Evolutionary conservation across 148 eudicot genomes (phyloP).

Genomic region (Selenicereus undatus): DNA sequence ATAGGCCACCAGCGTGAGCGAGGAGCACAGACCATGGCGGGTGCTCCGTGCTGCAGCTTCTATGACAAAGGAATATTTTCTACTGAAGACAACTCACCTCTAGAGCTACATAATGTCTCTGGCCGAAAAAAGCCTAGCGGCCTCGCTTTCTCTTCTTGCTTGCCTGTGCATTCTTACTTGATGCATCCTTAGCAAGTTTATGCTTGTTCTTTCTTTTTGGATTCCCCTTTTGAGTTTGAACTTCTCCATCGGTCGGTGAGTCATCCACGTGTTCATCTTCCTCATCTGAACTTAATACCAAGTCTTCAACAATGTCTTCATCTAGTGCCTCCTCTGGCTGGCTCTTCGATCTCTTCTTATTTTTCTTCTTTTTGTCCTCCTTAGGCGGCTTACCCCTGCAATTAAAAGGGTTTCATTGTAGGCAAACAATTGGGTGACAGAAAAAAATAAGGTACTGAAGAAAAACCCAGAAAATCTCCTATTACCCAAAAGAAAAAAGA

Average conservation of each 20-base stretch:
- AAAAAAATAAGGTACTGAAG: neutral
- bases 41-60: too few species aligned
- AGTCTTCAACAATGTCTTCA: slow-evolving; percentile 87
- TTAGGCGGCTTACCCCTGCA: slow-evolving; percentile 39
- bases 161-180: slow-evolving; percentile 36
- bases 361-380: slow-evolving; percentile 42
- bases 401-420: neutral
- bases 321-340: slow-evolving; percentile 35
- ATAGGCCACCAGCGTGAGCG: too few species aligned
- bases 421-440: neutral
- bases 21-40: too few species aligned
- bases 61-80: neutral
- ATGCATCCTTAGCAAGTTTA: slow-evolving; percentile 23
- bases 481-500: neutral
- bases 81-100: neutral
- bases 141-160: slow-evolving; percentile 64
- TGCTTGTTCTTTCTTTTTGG: slow-evolving; percentile 31
- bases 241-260: slow-evolving; percentile 19
- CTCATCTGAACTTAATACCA: slow-evolving; percentile 78
- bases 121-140: slow-evolving; percentile 12
- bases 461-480: neutral
- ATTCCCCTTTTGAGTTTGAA: slow-evolving; percentile 24
- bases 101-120: neutral
- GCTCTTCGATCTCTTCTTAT: slow-evolving; percentile 34
- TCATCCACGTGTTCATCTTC: slow-evolving; percentile 41